Conservation (phyloP, 352 stramenopile genomes). For the Pythium sukuiense region DNA sequence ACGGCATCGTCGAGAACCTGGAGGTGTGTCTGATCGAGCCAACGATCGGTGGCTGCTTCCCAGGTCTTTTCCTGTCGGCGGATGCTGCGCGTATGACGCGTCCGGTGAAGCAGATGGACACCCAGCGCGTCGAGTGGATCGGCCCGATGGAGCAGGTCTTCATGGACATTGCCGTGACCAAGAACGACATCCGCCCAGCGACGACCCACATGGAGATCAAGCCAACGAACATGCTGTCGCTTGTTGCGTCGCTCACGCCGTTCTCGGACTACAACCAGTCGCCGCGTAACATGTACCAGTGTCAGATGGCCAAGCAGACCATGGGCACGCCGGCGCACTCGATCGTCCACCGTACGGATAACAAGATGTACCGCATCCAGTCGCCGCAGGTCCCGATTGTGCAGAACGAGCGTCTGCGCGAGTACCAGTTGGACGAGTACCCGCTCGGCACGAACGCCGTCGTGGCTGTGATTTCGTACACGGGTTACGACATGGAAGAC, state of each 20-base stretch:
- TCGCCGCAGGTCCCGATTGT: constrained; percentile 98
- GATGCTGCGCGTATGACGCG: constrained; percentile 94
- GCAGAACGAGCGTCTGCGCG: constrained; percentile 94
- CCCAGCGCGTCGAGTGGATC: constrained; percentile 95
- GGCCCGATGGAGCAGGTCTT: constrained; percentile 98
- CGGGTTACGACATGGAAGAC: constrained; percentile 97
- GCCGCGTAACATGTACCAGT: constrained; percentile 99
- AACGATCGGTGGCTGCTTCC: constrained; percentile 92
- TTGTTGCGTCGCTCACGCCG: constrained; percentile 98
- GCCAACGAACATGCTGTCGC: constrained; percentile 99
- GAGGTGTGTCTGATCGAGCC: constrained; percentile 84
- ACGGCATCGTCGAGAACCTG: constrained; percentile 75
- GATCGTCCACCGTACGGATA: constrained; percentile 95
- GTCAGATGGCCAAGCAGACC: constrained; percentile 99
- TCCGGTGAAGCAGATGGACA: constrained; percentile 91
- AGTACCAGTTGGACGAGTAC: constrained; percentile 99
- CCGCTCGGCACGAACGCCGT: constrained; percentile 98
- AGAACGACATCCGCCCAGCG: constrained; percentile 94
- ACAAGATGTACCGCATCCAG: constrained; percentile 99
- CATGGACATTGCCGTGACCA: constrained; percentile 97
- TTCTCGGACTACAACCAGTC: constrained; percentile 99
- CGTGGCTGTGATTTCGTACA: constrained; percentile 99
- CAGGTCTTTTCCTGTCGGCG: constrained; percentile 97
- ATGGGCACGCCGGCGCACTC: constrained; percentile 99
- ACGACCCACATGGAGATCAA: constrained; percentile 99